phyloP scores from a whole-genome alignment of 2,329 filamentous ascomycete genomes.

The Coccinonectria pachysandricola region DNA sequence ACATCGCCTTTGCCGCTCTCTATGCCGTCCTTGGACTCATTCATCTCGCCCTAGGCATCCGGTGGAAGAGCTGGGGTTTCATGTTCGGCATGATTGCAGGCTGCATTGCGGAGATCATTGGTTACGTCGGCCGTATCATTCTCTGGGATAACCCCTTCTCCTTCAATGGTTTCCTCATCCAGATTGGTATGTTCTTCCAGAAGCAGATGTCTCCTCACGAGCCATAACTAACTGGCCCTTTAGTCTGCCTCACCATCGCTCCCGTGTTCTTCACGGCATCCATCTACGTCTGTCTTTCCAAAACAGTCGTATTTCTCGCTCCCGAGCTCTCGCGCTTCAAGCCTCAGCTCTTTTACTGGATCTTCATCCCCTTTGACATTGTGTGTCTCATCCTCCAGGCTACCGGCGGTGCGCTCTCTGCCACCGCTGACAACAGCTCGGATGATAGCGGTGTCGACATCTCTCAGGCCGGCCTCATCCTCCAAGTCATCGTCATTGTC shows the following conservation, averaged over 20 bases:
- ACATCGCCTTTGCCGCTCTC: conserved; percentile 39
- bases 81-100: conserved; percentile 44
- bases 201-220: background rate
- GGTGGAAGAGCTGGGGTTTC: conserved; percentile 39
- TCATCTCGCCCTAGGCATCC: conserved; percentile 35
- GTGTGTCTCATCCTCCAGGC: conserved; percentile 48
- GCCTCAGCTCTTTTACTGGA: conserved; percentile 33
- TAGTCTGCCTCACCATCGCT: conserved; percentile 44
- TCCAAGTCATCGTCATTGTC: conserved; percentile 47
- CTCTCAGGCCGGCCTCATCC: conserved; percentile 41
- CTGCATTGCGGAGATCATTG: conserved; percentile 46
- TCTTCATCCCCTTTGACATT: conserved; percentile 46
- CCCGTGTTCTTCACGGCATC: conserved; percentile 45
- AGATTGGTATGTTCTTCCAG: conserved; percentile 39
- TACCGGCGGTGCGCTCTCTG: conserved; percentile 44
- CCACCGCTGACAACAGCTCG: conserved; percentile 29
- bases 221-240: conserved; percentile 1
- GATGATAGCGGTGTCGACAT: conserved; percentile 27
- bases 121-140: conserved; percentile 51
- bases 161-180: conserved; percentile 52
- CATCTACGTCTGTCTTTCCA: conserved; percentile 53
- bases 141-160: conserved; percentile 48
- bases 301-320: conserved; percentile 30
- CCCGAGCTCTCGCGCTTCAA: conserved; percentile 32
- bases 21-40: conserved; percentile 32